A percentile compares a stretch with the other conserved stretches of the same genome.
phyloP scores from a whole-genome alignment of 2,329 filamentous ascomycete species.

The Rutstroemia sp. region DNA sequence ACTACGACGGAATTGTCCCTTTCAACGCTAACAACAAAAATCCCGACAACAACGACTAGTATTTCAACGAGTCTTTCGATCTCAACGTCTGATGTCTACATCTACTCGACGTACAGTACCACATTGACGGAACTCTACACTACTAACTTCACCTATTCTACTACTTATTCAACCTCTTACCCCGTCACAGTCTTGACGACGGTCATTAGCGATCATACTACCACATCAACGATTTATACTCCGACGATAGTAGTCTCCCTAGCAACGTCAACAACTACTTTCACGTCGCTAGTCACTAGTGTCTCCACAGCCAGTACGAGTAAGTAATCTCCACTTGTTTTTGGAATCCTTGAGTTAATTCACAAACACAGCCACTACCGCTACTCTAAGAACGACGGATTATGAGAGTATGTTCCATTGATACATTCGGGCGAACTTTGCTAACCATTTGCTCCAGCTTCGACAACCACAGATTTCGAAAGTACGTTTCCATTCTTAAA shows the following conservation, averaged over 20 bases:
- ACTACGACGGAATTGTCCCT: neutral
- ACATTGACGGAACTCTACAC: neutral
- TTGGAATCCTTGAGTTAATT: no score
- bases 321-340: neutral
- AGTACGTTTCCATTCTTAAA: neutral
- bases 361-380: neutral
- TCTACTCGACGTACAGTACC: slow-evolving; percentile 4
- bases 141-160: neutral
- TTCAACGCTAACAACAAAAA: neutral
- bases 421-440: neutral
- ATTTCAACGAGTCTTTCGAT: neutral
- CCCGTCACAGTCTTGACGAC: slow-evolving; percentile 1
- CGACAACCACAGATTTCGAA: slow-evolving; percentile 1
- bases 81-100: neutral
- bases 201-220: slow-evolving; percentile 3
- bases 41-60: slow-evolving; percentile 1
- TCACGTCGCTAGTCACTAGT: slow-evolving; percentile 1
- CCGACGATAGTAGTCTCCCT: neutral
- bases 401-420: neutral
- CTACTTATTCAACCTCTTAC: neutral
- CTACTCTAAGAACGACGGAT: neutral
- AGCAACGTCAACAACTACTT: neutral
- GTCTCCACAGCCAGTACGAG: neutral
- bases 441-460: neutral
- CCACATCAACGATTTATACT: slow-evolving; percentile 1